A percentile compares a stretch with the other conserved stretches of the same genome.
Evolutionary conservation across 2,329 filamentous ascomycete genomes (phyloP).

Genomic region (Fusarium oxysporum): DNA sequence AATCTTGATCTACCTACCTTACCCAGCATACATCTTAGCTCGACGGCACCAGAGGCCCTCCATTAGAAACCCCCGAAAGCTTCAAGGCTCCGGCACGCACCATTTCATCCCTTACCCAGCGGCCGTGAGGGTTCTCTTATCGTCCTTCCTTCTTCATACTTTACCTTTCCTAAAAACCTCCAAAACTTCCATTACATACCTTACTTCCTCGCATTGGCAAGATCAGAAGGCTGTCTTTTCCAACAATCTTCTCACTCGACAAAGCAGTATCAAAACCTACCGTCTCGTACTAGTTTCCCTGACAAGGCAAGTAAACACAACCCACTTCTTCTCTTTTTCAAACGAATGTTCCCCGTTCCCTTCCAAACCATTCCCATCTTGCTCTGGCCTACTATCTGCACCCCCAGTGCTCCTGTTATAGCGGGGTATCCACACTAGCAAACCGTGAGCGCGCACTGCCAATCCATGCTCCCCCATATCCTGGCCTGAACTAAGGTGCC

Average conservation of each 20-base stretch:
- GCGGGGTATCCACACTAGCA: constrained; percentile 55
- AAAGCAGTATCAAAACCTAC: not conserved
- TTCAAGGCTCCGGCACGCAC: constrained; percentile 1
- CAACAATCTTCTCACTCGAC: not conserved
- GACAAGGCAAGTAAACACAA: not conserved
- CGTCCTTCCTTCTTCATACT: not conserved
- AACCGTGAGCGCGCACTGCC: constrained; percentile 45
- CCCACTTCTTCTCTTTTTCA: not conserved
- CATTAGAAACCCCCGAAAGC: constrained; percentile 1
- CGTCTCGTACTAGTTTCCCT: not conserved
- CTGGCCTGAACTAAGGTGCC: constrained; percentile 7
- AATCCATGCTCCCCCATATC: constrained; percentile 48
- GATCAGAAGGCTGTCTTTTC: not conserved
- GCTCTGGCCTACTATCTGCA: constrained; percentile 33
- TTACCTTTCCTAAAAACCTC: not conserved
- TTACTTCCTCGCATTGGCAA: not conserved
- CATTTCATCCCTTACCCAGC: constrained; percentile 24
- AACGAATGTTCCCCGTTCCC: not conserved
- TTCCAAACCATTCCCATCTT: not conserved
- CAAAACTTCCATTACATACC: not conserved
- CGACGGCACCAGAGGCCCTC: not conserved
- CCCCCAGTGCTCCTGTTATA: constrained; percentile 37
- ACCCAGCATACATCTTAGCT: not conserved
- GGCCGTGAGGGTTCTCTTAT: not conserved
- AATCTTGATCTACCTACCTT: not conserved